phyloP scores from a whole-genome alignment of 768 basidiomycete genomes.

The Coprinopsis cinerea region DNA sequence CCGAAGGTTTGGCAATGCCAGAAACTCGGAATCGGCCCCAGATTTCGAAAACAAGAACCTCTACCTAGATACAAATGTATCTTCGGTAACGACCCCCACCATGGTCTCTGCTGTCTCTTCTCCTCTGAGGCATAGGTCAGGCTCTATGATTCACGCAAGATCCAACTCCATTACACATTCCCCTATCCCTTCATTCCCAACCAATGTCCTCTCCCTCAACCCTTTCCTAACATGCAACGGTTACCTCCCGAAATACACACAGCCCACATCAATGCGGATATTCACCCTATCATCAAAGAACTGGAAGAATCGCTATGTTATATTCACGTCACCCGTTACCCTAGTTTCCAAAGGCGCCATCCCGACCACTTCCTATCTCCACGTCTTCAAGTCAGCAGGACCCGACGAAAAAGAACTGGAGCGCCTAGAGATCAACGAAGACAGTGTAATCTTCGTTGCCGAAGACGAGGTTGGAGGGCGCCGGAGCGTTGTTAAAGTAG shows the following conservation, averaged over 20 bases:
- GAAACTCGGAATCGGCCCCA: constrained; percentile 13
- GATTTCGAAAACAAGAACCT: constrained; percentile 24
- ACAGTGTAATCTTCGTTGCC: constrained; percentile 70
- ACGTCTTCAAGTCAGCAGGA: constrained; percentile 62
- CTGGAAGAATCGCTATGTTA: constrained; percentile 62
- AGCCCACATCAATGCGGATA: constrained; percentile 61
- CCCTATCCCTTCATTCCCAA: constrained; percentile 58
- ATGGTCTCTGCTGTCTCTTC: constrained; percentile 12
- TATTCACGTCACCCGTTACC: constrained; percentile 46
- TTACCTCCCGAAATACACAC: constrained; percentile 62
- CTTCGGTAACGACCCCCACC: constrained; percentile 12
- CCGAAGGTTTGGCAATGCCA: constrained; percentile 10
- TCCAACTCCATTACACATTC: constrained; percentile 29
- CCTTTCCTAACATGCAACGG: constrained; percentile 49
- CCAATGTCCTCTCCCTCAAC: constrained; percentile 42
- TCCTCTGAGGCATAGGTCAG: constrained; percentile 29
- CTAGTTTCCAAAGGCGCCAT: constrained; percentile 30
- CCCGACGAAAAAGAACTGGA: constrained; percentile 67
- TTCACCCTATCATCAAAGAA: constrained; percentile 62
- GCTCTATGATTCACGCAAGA: constrained; percentile 33
- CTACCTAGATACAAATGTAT: constrained; percentile 18
- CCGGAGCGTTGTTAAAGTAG: constrained; percentile 59
- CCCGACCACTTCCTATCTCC: constrained; percentile 52
- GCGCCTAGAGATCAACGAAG: constrained; percentile 69
- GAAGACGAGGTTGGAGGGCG: constrained; percentile 48